A percentile compares a stretch with the other conserved stretches of the same genome.
These are phyloP conservation scores for Suhomyces guaymorum DNA, from an alignment of 1,139 yeast genomes.

Conservation along the genomic window DNA sequence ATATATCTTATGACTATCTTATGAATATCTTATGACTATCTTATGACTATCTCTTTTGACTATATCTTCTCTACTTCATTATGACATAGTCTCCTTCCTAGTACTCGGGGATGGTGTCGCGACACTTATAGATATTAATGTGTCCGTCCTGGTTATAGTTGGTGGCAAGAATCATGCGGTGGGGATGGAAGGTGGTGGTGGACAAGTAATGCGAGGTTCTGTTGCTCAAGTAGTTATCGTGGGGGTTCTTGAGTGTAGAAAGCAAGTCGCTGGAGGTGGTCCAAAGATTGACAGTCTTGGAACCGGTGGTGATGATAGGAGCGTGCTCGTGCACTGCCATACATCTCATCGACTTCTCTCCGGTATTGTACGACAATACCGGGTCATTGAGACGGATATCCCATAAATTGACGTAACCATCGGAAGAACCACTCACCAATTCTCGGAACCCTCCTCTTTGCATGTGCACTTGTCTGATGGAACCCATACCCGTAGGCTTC, in stretches of 20 bases:
- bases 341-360: constrained; percentile 67
- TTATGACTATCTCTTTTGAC: too few relatives aligned
- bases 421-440: constrained; percentile 77
- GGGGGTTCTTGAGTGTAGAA: constrained; percentile 60
- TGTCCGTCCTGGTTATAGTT: constrained; percentile 78
- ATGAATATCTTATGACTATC: too few relatives aligned
- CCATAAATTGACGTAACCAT: constrained; percentile 87
- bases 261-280: constrained; percentile 80
- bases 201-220: constrained; percentile 59
- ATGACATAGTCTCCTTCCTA: too few relatives aligned
- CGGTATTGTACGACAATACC: constrained; percentile 58
- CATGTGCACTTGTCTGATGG: constrained; percentile 84
- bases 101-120: constrained; percentile 43
- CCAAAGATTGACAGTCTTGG: constrained; percentile 80
- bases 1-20: too few relatives aligned
- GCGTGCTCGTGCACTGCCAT: constrained; percentile 94
- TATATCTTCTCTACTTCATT: too few relatives aligned
- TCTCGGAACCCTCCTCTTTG: constrained; percentile 97
- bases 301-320: constrained; percentile 86
- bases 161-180: constrained; percentile 88
- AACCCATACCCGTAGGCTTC: constrained; percentile 43
- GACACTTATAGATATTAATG: constrained; percentile 60
- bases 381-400: constrained; percentile 79
- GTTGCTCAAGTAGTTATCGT: constrained; percentile 44
- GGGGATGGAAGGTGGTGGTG: constrained; percentile 83